phyloP scores from a whole-genome alignment of 805 yeast species.

The Candida piceae region DNA sequence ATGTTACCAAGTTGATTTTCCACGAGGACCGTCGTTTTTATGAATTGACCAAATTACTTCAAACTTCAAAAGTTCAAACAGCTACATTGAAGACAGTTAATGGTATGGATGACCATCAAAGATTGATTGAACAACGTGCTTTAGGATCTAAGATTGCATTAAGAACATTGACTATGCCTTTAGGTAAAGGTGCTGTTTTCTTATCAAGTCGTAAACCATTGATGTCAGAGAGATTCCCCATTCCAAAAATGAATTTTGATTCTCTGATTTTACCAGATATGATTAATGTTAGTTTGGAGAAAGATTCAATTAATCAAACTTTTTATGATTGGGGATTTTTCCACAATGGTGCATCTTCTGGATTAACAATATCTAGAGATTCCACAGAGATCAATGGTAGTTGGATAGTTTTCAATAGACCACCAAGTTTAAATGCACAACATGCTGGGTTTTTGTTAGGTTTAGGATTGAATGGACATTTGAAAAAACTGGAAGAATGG shows the following conservation, averaged over 20 bases:
- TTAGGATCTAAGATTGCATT: conserved; percentile 58
- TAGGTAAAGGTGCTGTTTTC: conserved; percentile 74
- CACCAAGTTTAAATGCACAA: conserved; percentile 62
- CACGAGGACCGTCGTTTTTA: conserved; percentile 72
- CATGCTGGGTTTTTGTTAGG: conserved; percentile 96
- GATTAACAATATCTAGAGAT: conserved; percentile 61
- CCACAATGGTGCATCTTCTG: conserved; percentile 88
- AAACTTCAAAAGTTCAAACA: conserved; percentile 61
- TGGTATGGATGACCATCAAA: conserved; percentile 48
- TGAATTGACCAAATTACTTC: conserved; percentile 69
- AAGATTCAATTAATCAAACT: conserved; percentile 44
- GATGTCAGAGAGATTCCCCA: conserved; percentile 78
- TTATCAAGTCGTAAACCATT: conserved; percentile 68
- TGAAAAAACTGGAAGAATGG: conserved; percentile 86
- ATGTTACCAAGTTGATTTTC: conserved; percentile 67
- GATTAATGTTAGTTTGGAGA: conserved; percentile 57
- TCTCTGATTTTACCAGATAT: conserved; percentile 59
- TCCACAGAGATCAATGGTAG: conserved; percentile 75
- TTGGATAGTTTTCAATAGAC: conserved; percentile 88
- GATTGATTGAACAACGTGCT: conserved; percentile 47
- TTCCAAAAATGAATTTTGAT: conserved; percentile 69
- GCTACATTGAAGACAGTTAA: conserved; percentile 37
- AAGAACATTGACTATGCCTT: conserved; percentile 69
- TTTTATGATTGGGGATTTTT: conserved; percentile 78
- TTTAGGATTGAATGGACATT: conserved; percentile 85